These are phyloP conservation scores for Usnea hakonensis DNA, from an alignment of 495 filamentous ascomycete genomes.

Conservation along the genomic window DNA sequence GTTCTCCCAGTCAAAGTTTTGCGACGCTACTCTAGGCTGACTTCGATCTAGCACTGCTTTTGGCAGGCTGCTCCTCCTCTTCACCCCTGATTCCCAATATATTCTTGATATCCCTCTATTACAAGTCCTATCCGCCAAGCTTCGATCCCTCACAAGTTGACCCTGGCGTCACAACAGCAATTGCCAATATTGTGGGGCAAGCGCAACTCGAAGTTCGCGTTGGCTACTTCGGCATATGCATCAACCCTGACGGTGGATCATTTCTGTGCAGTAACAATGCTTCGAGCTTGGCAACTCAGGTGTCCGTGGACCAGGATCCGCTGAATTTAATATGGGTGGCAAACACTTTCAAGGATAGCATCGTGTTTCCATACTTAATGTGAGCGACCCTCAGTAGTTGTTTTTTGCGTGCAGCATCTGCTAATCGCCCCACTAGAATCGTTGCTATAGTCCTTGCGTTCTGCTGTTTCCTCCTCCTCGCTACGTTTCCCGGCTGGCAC, in stretches of 20 bases:
- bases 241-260: slow-evolving; percentile 53
- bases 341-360: slow-evolving; percentile 62
- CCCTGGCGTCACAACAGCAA: slow-evolving; percentile 64
- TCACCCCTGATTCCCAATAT: slow-evolving; percentile 61
- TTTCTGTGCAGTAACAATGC: slow-evolving; percentile 64
- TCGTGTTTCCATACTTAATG: slow-evolving; percentile 65
- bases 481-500: slow-evolving; percentile 67
- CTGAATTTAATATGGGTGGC: slow-evolving; percentile 67
- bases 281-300: slow-evolving; percentile 53
- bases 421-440: slow-evolving; percentile 39
- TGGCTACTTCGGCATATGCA: slow-evolving; percentile 64
- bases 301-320: slow-evolving; percentile 59
- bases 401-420: neutral
- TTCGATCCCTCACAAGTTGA: slow-evolving; percentile 71
- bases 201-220: slow-evolving; percentile 62
- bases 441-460: slow-evolving; percentile 64
- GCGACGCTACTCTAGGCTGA: neutral
- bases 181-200: slow-evolving; percentile 56
- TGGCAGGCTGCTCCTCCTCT: slow-evolving; percentile 63
- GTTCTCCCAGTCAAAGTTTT: slow-evolving; percentile 28
- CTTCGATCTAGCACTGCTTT: slow-evolving; percentile 38
- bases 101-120: slow-evolving; percentile 65
- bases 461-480: slow-evolving; percentile 60
- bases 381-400: slow-evolving; percentile 5
- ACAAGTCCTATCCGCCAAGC: slow-evolving; percentile 52